Evolutionary conservation across 2,329 filamentous ascomycete species (phyloP).

Genomic region (Sclerotinia spermophila): DNA sequence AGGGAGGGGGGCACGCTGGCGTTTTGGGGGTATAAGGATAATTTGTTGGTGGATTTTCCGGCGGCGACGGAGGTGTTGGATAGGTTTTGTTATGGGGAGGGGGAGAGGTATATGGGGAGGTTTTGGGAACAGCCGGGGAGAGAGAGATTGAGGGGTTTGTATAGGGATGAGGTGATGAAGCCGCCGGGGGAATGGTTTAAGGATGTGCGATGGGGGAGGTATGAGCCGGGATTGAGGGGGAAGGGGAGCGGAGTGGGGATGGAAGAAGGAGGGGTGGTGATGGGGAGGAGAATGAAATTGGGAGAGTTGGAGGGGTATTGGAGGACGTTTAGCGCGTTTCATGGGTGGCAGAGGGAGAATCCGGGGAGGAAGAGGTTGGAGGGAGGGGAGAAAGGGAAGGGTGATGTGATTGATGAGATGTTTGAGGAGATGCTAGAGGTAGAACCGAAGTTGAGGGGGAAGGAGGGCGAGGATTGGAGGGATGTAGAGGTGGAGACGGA

Average conservation of each 20-base stretch:
- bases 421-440: constrained; percentile 54
- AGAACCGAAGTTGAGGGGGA: constrained; percentile 51
- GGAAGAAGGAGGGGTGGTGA: constrained; percentile 45
- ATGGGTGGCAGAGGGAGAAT: constrained; percentile 55
- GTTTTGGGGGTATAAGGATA: constrained; percentile 65
- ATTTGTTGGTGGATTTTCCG: constrained; percentile 52
- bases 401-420: constrained; percentile 60
- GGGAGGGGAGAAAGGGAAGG: constrained; percentile 52
- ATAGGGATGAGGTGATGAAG: constrained; percentile 44
- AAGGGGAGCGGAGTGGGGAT: constrained; percentile 31
- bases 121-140: constrained; percentile 63
- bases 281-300: constrained; percentile 52
- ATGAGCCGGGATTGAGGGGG: constrained; percentile 50
- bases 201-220: constrained; percentile 51
- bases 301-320: constrained; percentile 59
- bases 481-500: constrained; percentile 54
- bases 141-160: constrained; percentile 49
- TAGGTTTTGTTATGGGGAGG: constrained; percentile 52
- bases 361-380: constrained; percentile 47
- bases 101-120: constrained; percentile 49
- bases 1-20: constrained; percentile 55
- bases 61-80: constrained; percentile 51
- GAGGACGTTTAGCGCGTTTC: constrained; percentile 57
- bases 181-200: constrained; percentile 52
- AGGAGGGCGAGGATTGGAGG: constrained; percentile 47